Percentiles rank a stretch among this genome's conserved stretches.
phyloP scores from a whole-genome alignment of 2,329 filamentous ascomycete genomes.

The Beauveria varroae region DNA sequence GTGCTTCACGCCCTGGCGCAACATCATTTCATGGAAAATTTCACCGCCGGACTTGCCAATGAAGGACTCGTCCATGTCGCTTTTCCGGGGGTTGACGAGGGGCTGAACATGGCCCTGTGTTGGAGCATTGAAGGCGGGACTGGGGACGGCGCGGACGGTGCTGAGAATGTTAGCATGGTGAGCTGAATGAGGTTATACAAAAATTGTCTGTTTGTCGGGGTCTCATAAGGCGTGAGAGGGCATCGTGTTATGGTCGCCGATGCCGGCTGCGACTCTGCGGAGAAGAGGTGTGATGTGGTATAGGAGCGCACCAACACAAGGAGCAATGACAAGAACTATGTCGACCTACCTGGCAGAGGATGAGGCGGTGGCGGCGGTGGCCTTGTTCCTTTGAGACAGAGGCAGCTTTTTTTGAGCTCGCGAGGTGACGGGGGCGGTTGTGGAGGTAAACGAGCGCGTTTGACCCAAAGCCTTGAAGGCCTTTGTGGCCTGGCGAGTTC shows the following conservation, averaged over 20 bases:
- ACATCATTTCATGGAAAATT: slow-evolving; percentile 99
- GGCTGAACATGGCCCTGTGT: slow-evolving; percentile 59
- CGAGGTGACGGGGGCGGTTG: slow-evolving; percentile 28
- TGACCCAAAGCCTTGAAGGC: slow-evolving; percentile 38
- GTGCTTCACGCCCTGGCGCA: slow-evolving; percentile 84
- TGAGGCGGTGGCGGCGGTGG: slow-evolving; percentile 35
- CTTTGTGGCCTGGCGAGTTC: slow-evolving; percentile 38
- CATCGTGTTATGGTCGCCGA: not conserved
- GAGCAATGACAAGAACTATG: not conserved
- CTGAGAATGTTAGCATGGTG: slow-evolving; percentile 13
- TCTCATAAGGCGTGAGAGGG: not conserved
- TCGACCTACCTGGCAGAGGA: slow-evolving; percentile 43
- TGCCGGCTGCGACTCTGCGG: slow-evolving; percentile 9
- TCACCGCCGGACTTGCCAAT: slow-evolving; percentile 92
- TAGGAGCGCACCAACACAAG: not conserved
- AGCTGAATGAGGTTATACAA: not conserved
- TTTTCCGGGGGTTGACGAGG: slow-evolving; percentile 50
- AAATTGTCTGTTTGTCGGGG: too few species aligned
- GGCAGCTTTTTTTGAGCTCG: slow-evolving; percentile 33
- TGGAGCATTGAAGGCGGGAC: slow-evolving; percentile 51
- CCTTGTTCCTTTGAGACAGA: slow-evolving; percentile 38
- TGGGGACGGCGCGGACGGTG: slow-evolving; percentile 50
- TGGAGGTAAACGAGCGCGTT: slow-evolving; percentile 33
- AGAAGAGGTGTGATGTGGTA: not conserved
- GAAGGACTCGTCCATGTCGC: slow-evolving; percentile 75